These are phyloP conservation scores for Alternaria arborescens DNA, from an alignment of 2,329 filamentous ascomycete genomes.

Conservation along the genomic window DNA sequence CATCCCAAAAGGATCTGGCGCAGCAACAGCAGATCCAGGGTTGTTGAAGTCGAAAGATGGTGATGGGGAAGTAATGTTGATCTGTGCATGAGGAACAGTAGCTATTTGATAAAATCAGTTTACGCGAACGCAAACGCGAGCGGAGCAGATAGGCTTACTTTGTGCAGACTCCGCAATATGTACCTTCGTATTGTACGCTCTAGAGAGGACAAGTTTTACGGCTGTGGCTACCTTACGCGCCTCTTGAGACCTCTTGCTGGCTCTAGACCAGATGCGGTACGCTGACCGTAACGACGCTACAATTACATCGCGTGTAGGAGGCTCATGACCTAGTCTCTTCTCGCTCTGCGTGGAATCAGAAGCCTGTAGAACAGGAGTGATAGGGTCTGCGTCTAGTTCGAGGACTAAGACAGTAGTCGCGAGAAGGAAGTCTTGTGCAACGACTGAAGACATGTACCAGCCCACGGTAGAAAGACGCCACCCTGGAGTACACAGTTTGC, in stretches of 20 bases:
- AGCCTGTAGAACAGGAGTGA: constrained; percentile 20
- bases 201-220: constrained; percentile 38
- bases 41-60: constrained; percentile 29
- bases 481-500: constrained; percentile 35
- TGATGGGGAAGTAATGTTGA: constrained; percentile 14
- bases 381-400: constrained; percentile 50
- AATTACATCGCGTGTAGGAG: constrained; percentile 37
- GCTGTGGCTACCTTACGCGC: constrained; percentile 42
- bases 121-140: too few relatives aligned
- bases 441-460: constrained; percentile 56
- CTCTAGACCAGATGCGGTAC: constrained; percentile 37
- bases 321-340: constrained; percentile 28
- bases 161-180: background rate
- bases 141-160: constrained; percentile 13
- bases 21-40: background rate
- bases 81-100: constrained; percentile 1
- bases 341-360: constrained; percentile 9
- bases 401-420: constrained; percentile 59
- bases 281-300: constrained; percentile 31
- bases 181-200: constrained; percentile 18
- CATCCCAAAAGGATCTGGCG: constrained; percentile 9
- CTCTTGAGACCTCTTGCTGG: constrained; percentile 41
- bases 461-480: constrained; percentile 52
- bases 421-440: constrained; percentile 58
- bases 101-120: constrained; percentile 9